Base-by-base conservation (phyloP, 805 yeast genomes). In the Yarrowia sp. region DNA sequence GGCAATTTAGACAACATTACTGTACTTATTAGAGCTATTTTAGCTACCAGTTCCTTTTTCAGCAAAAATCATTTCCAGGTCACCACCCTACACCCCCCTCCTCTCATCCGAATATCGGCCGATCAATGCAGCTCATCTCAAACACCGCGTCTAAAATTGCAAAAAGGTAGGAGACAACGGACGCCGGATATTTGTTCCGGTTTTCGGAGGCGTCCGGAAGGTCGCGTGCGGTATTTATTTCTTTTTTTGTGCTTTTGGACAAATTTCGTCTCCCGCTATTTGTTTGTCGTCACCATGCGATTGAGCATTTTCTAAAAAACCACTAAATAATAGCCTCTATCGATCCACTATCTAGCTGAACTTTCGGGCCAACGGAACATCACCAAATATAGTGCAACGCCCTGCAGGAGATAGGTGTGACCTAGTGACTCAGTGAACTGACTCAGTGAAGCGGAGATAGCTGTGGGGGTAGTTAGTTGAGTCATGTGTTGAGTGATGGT, bases 71-170 rank as follows among this genome's bases (percentile, higher is more conserved):
- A 9, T 5, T 9, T 27, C 10, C 10, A 27, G 29, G 2, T 27
- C 29, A 12, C 29, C 9, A 5, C 29, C 8, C 12, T 27, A 9
- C 29, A 27, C 6, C 31, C 6, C 31, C 14, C 22, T 31, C 47
- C 2, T 16, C 14, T 4, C n/a, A 41, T 12, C 47, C 47, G 47
- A 41, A 25, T 4, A n/a, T 8, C n/a, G 9, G 21, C 47, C 47
- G 47, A 24, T 24, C 29, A 38, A 16, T 16, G 12, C 6, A 9
- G 10, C 13, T 9, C n/a, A 2, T 21, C 22, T 16, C 47, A 4
- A 13, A 18, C n/a, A 14, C 46, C 47, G 47, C 47, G 47, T 41
- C 47, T 41, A 41, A 41, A 41, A 41, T 41, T 41, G 47, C 47
- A n/a, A 16, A 24, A 9, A 24, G 14, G 14, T 8, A 10, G 21